phyloP scores from a whole-genome alignment of 441 rosid genomes.

The Jatropha multifida region DNA sequence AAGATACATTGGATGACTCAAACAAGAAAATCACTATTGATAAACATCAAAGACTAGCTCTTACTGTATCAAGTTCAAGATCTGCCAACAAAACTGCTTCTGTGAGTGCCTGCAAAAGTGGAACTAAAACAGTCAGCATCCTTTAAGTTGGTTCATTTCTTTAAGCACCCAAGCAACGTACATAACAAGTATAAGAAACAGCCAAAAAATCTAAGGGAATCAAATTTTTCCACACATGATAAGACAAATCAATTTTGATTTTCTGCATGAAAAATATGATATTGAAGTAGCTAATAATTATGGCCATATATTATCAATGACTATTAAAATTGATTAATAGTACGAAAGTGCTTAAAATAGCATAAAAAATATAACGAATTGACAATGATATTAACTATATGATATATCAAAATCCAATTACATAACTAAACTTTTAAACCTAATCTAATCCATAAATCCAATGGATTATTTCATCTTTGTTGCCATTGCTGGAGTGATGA shows the following conservation, averaged over 20 bases:
- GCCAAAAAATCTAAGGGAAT: neutral
- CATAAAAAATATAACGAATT: too few species aligned
- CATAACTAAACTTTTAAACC: neutral
- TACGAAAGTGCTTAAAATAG: too few species aligned
- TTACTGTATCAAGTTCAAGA: conserved; percentile 80
- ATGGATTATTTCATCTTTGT: neutral
- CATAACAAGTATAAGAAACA: neutral
- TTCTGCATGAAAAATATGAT: neutral
- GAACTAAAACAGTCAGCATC: neutral
- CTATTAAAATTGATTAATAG: neutral
- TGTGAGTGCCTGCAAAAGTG: conserved; percentile 60
- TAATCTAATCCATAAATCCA: neutral
- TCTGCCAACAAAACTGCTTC: conserved; percentile 90
- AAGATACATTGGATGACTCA: neutral
- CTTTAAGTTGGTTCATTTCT: neutral
- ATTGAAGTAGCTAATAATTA: neutral
- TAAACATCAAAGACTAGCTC: conserved; percentile 24
- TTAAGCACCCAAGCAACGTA: neutral
- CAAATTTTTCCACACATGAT: neutral
- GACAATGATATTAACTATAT: neutral
- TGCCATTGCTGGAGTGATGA: too few species aligned
- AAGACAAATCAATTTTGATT: neutral
- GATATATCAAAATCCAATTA: neutral
- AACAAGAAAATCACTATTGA: conserved; percentile 5
- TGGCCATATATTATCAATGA: neutral